Base-by-base conservation (phyloP, 176 grass and related monocot species). In the Dactylis glomerata region DNA sequence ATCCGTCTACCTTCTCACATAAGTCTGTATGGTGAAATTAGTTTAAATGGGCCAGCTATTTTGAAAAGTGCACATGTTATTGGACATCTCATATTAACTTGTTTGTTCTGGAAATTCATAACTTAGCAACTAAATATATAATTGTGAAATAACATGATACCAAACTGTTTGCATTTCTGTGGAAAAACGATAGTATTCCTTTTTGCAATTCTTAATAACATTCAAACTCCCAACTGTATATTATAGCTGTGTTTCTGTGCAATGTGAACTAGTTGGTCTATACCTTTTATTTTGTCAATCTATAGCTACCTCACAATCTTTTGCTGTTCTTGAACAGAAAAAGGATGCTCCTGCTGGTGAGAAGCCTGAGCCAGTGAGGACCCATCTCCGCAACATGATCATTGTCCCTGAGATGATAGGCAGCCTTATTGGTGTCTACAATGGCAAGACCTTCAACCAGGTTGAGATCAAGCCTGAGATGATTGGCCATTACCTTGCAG, bases 401-500 rank as follows among this genome's bases (percentile, higher is more conserved):
- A 73, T 73, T 73, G 69, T 73, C 41, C 69, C 69, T 73, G 69
- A 73, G 69, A 73, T 73, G 69, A 73, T 73, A 3, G 69, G 69
- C 69, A 73, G 69, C 42, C 69, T 73, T 73, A 73, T 73, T 15
- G 69, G 69, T 19, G 69, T 73, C 69, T 73, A 73, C 69, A 73
- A 73, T 73, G 69, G 69, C 41, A 73, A 73, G 69, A 73, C 69
- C 42, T 73, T 73, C 24, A 73, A 73, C 41, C 69, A 73, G 69
- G 69, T 73, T 46, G 69, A 73, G 69, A 73, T 73, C 42, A 73
- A 73, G 42, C 69, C 69, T 5, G 69, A 73, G 69, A 73, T 73
- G 69, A 73, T 73, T 73, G 69, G 69, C 69, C 69, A 73, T 73
- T 73, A 73, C 69, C 69, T 73, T 73, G 69, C 69, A 47, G 69